phyloP scores from a whole-genome alignment of 495 filamentous ascomycete genomes.

The Neurospora tetraspora region DNA sequence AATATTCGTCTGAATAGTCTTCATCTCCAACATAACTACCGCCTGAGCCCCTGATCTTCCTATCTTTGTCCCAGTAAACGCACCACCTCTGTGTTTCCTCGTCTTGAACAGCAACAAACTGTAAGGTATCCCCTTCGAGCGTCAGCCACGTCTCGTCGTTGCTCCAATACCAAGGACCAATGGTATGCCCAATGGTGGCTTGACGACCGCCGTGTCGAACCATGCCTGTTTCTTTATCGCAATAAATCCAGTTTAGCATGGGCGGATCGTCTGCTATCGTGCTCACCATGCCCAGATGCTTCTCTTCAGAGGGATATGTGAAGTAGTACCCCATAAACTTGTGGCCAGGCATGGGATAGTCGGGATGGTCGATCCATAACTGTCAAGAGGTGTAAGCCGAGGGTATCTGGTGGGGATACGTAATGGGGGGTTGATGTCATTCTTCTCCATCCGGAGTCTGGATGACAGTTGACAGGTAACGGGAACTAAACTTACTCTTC shows the following conservation, averaged over 20 bases:
- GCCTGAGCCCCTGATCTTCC: slow-evolving; percentile 8
- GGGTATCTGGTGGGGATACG: background rate
- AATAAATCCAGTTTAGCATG: slow-evolving; percentile 56
- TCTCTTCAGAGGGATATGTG: slow-evolving; percentile 44
- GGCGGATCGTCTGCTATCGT: slow-evolving; percentile 49
- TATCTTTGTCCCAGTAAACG: slow-evolving; percentile 33
- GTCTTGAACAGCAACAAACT: slow-evolving; percentile 34
- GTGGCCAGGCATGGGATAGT: slow-evolving; percentile 34
- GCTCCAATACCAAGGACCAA: slow-evolving; percentile 49
- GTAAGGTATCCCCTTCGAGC: slow-evolving; percentile 32
- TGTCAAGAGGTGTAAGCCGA: slow-evolving; percentile 6
- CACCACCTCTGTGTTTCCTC: slow-evolving; percentile 35
- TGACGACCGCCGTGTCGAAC: slow-evolving; percentile 44
- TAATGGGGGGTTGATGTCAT: slow-evolving; percentile 5
- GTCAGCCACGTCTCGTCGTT: slow-evolving; percentile 44
- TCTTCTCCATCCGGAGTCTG: background rate
- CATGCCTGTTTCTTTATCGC: slow-evolving; percentile 45
- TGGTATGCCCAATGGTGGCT: slow-evolving; percentile 36
- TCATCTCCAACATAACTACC: background rate
- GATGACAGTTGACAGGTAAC: background rate
- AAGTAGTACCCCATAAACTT: slow-evolving; percentile 53
- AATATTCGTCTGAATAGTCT: slow-evolving; percentile 15
- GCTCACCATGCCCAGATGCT: slow-evolving; percentile 47
- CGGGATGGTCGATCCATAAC: slow-evolving; percentile 39
- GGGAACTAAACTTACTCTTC: slow-evolving; percentile 25